Evolutionary conservation across 2,329 filamentous ascomycete genomes (phyloP).

Genomic region (Hymenoscyphus fructigenus): DNA sequence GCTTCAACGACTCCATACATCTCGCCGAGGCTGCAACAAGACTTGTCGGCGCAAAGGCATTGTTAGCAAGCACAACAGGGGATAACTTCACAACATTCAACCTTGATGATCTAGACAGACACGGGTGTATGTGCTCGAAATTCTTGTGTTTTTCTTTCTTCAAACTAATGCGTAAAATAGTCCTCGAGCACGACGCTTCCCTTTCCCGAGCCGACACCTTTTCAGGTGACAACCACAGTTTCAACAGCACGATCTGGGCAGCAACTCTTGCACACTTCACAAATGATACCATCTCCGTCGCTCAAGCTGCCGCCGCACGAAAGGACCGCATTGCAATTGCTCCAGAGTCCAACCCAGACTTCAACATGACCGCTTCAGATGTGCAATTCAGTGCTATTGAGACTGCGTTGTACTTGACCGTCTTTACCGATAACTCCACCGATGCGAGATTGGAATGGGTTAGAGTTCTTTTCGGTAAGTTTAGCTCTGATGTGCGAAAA

Average conservation of each 20-base stretch:
- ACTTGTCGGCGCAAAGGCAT: conserved; percentile 10
- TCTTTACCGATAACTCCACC: conserved; percentile 11
- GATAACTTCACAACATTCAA: conserved; percentile 14
- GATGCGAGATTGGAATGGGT: conserved; percentile 12
- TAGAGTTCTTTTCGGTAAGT: conserved; percentile 15
- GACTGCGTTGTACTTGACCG: conserved; percentile 11
- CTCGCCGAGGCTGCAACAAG: conserved; percentile 14
- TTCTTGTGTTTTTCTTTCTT: background rate
- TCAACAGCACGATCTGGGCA: conserved; percentile 17
- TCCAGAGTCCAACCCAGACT: conserved; percentile 7
- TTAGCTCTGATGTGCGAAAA: background rate
- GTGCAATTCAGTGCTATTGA: conserved; percentile 8
- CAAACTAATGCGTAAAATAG: background rate
- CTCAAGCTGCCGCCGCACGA: conserved; percentile 4
- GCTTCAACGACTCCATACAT: conserved; percentile 13
- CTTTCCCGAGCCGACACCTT: conserved; percentile 15
- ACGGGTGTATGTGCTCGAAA: conserved; percentile 11
- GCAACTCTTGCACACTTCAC: conserved; percentile 5
- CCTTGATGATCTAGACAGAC: conserved; percentile 15
- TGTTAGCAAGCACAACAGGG: conserved; percentile 13
- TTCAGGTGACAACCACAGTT: conserved; percentile 19
- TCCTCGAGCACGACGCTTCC: conserved; percentile 19
- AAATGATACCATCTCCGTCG: conserved; percentile 5
- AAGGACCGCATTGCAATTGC: conserved; percentile 1
- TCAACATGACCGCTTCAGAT: conserved; percentile 10